phyloP scores from a whole-genome alignment of 2,329 filamentous ascomycete species.

The Paraphoma chrysanthemicola region DNA sequence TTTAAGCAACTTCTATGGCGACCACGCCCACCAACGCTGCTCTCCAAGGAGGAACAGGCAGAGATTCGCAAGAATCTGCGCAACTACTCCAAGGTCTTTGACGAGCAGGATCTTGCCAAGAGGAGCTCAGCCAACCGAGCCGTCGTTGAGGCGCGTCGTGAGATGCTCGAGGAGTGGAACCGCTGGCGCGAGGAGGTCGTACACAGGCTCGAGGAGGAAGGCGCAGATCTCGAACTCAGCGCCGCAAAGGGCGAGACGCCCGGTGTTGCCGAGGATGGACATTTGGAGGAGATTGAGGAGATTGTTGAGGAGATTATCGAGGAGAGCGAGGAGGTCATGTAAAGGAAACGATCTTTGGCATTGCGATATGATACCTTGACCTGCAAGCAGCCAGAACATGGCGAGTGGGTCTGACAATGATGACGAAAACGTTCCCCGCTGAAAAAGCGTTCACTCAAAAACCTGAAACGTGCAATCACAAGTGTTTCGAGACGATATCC shows the following conservation, averaged over 20 bases:
- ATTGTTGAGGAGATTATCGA: constrained; percentile 90
- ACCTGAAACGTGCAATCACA: background rate
- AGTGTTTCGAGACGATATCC: too few species aligned
- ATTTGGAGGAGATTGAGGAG: constrained; percentile 67
- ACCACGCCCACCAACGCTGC: constrained; percentile 86
- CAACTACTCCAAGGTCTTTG: constrained; percentile 93
- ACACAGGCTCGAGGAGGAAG: constrained; percentile 67
- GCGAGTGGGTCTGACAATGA: background rate
- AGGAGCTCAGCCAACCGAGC: constrained; percentile 93
- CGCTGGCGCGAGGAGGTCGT: constrained; percentile 79
- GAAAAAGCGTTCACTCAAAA: background rate
- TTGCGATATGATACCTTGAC: background rate
- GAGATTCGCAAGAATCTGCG: constrained; percentile 96
- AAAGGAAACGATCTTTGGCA: background rate
- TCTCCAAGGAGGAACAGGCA: constrained; percentile 97
- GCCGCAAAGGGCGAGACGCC: constrained; percentile 55
- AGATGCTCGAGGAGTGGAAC: constrained; percentile 86
- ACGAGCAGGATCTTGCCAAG: constrained; percentile 92
- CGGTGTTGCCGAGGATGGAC: constrained; percentile 55
- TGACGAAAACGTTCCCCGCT: background rate
- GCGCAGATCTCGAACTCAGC: constrained; percentile 63
- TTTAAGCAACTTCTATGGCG: constrained; percentile 99
- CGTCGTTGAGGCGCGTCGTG: constrained; percentile 85
- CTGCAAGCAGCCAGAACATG: background rate
- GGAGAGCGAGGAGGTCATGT: constrained; percentile 81